Base-by-base conservation (phyloP, 2,329 filamentous ascomycete species). In the Penicillium glabrum region DNA sequence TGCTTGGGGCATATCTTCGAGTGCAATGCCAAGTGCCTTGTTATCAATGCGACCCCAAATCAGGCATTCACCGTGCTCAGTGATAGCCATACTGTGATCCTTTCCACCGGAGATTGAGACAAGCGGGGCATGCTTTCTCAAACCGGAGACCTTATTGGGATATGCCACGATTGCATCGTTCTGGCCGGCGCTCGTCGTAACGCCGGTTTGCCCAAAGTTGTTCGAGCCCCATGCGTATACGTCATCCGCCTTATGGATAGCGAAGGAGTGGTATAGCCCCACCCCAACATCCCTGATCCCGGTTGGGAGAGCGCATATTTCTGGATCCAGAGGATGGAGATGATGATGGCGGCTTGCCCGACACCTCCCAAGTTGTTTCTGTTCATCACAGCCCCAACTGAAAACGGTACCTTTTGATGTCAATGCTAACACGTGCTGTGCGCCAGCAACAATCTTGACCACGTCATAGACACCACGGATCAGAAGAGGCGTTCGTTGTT, bases 41-140 rank as follows among this genome's bases (percentile, higher is more conserved):
- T 53, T 53, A 21, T 53, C 51, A 29, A 53, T 46, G 31, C 51
- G 51, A 21, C 51, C 51, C 51, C 51, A 53, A 6, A 46, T 23
- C 2, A 53, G 44, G 19, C 51, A 53, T 21, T 46, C 19, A 9
- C 51, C 51, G 3, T 16, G 14, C 21, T 53, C 51, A 27, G 51
- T 53, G 41, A 53, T 24, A 37, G 51, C 51, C 21, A 46, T 53
- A 16, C 51, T 53, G 10, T 53, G 51, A 39, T 53, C 51, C 14
- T 53, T 46, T 16, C 43, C 51, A 26, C 51, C 43, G n/a, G 24
- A 19, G 2, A 53, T 46, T n/a, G 51, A 53, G 14, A 23, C 11
- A 26, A 53, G 27, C 14, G 19, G 13, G 23, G 13, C 43, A 46
- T 46, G 13, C 29, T 31, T 14, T 5, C 11, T 31, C 19, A 53